Percentiles rank a stretch among this genome's conserved stretches.
These are phyloP conservation scores for Calonectria pteridis DNA, from an alignment of 2,329 filamentous ascomycete genomes.

Conservation along the genomic window DNA sequence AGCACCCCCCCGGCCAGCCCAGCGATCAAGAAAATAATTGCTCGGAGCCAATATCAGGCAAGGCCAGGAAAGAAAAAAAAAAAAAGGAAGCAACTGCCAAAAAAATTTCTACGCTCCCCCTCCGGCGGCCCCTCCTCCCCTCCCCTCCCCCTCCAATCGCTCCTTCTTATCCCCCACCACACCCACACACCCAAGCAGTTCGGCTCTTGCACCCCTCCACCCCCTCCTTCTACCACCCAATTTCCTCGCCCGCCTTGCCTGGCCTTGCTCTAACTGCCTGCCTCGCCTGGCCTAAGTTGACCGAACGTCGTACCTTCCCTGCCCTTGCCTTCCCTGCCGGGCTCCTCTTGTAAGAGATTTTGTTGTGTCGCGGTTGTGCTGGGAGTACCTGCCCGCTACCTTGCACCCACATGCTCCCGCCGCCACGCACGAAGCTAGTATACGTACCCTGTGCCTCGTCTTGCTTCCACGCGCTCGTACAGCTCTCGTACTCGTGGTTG, in stretches of 20 bases:
- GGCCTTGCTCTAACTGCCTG: slow-evolving; percentile 16
- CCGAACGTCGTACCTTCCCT: slow-evolving; percentile 36
- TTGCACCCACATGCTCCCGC: slow-evolving; percentile 8
- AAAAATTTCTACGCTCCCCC: slow-evolving; percentile 36
- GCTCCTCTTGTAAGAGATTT: slow-evolving; percentile 30
- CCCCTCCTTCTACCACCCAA: slow-evolving; percentile 38
- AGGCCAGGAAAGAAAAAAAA: slow-evolving; percentile 18
- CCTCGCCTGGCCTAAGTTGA: slow-evolving; percentile 31
- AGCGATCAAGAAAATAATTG: neutral
- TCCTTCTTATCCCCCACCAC: slow-evolving; percentile 43
- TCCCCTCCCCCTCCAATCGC: slow-evolving; percentile 42
- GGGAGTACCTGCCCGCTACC: slow-evolving; percentile 37
- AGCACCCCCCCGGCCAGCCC: slow-evolving; percentile 17
- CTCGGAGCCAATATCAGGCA: slow-evolving; percentile 10
- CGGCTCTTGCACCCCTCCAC: slow-evolving; percentile 33
- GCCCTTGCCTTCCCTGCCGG: slow-evolving; percentile 30
- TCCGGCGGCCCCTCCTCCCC: slow-evolving; percentile 37
- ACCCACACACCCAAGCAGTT: slow-evolving; percentile 37
- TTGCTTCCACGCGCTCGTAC: slow-evolving; percentile 33
- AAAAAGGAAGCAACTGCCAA: slow-evolving; percentile 34
- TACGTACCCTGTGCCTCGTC: slow-evolving; percentile 9
- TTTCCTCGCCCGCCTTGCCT: slow-evolving; percentile 28
- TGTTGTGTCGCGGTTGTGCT: slow-evolving; percentile 10
- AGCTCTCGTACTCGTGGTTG: slow-evolving; percentile 36
- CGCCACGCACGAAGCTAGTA: slow-evolving; percentile 12